Conservation (phyloP, 2,329 filamentous ascomycete genomes). For the Trichoderma guizhouense region DNA sequence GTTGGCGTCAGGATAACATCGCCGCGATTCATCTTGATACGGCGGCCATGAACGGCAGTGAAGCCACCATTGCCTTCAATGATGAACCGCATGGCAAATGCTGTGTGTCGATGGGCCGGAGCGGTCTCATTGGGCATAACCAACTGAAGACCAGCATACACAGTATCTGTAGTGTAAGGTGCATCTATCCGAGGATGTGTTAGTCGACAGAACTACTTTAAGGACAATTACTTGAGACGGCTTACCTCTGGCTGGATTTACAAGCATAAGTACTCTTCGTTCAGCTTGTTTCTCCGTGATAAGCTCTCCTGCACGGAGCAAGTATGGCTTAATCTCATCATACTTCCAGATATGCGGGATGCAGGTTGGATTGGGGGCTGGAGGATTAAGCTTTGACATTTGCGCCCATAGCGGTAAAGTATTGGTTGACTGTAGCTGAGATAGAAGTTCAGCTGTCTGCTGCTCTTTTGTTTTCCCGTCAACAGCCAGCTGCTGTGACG, state of each 20-base stretch:
- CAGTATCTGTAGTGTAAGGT: slow-evolving; percentile 55
- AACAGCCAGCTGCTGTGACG: not conserved
- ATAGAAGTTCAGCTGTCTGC: not conserved
- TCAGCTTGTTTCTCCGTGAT: slow-evolving; percentile 41
- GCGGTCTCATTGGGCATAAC: slow-evolving; percentile 55
- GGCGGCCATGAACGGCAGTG: slow-evolving; percentile 53
- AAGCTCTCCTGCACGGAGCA: slow-evolving; percentile 34
- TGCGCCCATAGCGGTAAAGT: slow-evolving; percentile 45
- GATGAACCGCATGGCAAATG: slow-evolving; percentile 56
- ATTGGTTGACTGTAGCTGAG: not conserved
- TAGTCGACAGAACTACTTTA: not conserved
- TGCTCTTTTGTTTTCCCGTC: not conserved
- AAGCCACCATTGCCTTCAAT: slow-evolving; percentile 57
- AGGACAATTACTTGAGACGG: slow-evolving; percentile 25
- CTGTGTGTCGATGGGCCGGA: slow-evolving; percentile 53
- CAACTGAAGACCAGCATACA: slow-evolving; percentile 56
- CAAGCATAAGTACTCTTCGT: slow-evolving; percentile 41
- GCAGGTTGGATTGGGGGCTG: slow-evolving; percentile 41
- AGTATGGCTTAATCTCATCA: slow-evolving; percentile 33
- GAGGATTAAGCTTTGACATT: slow-evolving; percentile 46
- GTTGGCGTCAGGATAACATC: slow-evolving; percentile 56
- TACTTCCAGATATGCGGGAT: slow-evolving; percentile 41
- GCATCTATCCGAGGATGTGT: slow-evolving; percentile 33
- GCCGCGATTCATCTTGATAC: slow-evolving; percentile 49
- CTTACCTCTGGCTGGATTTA: slow-evolving; percentile 45